Conservation (phyloP, 1,139 yeast species). For the Geotrichum restrictum region DNA sequence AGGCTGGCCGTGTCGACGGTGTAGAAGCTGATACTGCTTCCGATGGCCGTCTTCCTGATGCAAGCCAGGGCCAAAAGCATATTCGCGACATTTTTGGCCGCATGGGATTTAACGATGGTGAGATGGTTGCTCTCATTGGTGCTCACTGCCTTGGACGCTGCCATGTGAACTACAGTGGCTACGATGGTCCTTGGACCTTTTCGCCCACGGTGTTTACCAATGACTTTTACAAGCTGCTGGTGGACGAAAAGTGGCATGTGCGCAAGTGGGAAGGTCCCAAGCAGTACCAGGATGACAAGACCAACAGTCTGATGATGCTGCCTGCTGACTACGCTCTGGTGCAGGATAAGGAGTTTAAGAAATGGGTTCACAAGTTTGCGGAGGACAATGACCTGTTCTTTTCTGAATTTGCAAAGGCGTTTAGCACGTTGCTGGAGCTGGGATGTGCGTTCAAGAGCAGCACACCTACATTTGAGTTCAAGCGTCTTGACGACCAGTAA, state of each 20-base stretch:
- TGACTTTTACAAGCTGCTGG: conserved; percentile 57
- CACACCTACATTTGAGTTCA: conserved; percentile 49
- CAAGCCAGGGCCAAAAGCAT: conserved; percentile 62
- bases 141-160: conserved; percentile 84
- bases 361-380: conserved; percentile 69
- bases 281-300: conserved; percentile 70
- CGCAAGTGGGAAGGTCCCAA: conserved; percentile 73
- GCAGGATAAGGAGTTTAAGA: conserved; percentile 60
- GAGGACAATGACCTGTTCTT: conserved; percentile 65
- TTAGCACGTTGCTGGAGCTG: conserved; percentile 63
- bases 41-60: conserved; percentile 80
- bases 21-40: conserved; percentile 51
- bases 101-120: conserved; percentile 76
- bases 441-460: conserved; percentile 58
- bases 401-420: conserved; percentile 67
- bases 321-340: conserved; percentile 77
- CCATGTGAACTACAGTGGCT: conserved; percentile 59
- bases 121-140: conserved; percentile 81
- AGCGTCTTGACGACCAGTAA: conserved; percentile 45
- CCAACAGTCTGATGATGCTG: conserved; percentile 82
- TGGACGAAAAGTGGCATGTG: conserved; percentile 69
- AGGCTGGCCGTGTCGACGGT: conserved; percentile 70
- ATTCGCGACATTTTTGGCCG: conserved; percentile 62
- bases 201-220: conserved; percentile 67
- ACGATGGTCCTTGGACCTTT: conserved; percentile 94